Percentiles rank a stretch among this genome's conserved stretches.
Conservation (phyloP, 805 yeast genomes). For the Pichia insulana region DNA sequence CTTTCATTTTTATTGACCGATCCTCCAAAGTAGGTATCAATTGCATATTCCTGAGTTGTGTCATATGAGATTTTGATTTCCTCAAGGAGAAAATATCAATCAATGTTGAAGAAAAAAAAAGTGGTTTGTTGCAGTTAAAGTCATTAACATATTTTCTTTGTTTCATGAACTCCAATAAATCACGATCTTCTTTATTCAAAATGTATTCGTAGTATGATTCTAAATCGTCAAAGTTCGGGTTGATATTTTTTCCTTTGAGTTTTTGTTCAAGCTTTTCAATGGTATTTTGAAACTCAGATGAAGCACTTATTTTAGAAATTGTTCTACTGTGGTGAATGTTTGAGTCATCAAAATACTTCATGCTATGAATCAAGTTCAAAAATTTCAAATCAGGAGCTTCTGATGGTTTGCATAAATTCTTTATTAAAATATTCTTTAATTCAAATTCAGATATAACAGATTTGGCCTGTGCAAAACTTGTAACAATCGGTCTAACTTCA, state of each 20-base stretch:
- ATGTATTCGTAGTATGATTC: slow-evolving; percentile 52
- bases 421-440: slow-evolving; percentile 32
- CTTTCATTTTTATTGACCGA: slow-evolving; percentile 34
- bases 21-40: slow-evolving; percentile 35
- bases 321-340: slow-evolving; percentile 41
- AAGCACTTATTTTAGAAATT: slow-evolving; percentile 38
- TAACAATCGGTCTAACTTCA: slow-evolving; percentile 89
- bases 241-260: slow-evolving; percentile 24
- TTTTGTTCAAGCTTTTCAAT: slow-evolving; percentile 32
- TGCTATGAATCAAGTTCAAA: slow-evolving; percentile 46
- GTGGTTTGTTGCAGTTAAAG: slow-evolving; percentile 55
- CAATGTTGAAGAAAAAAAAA: slow-evolving; percentile 59
- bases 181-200: slow-evolving; percentile 43
- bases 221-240: slow-evolving; percentile 32
- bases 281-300: slow-evolving; percentile 36
- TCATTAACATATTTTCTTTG: slow-evolving; percentile 57
- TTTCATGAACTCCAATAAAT: slow-evolving; percentile 42
- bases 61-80: slow-evolving; percentile 23
- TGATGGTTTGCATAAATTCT: slow-evolving; percentile 21
- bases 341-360: slow-evolving; percentile 12
- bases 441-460: slow-evolving; percentile 49
- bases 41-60: slow-evolving; percentile 24
- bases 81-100: slow-evolving; percentile 32
- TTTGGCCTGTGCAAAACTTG: slow-evolving; percentile 71
- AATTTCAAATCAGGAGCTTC: slow-evolving; percentile 39